phyloP scores from a whole-genome alignment of 768 basidiomycete species.

The Fomitopsis pulvina region DNA sequence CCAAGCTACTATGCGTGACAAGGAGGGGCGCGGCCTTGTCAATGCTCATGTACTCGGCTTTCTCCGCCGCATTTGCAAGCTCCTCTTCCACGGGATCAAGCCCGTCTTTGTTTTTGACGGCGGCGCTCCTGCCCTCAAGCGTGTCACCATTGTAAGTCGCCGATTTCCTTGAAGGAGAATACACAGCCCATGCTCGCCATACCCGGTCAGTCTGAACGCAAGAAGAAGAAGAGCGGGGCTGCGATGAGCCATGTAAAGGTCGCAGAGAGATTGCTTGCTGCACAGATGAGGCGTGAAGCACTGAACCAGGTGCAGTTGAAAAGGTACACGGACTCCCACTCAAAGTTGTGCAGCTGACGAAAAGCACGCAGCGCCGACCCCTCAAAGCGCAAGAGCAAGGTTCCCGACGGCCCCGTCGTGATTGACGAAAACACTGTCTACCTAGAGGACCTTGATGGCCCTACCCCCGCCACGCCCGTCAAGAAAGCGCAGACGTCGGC shows the following conservation, averaged over 20 bases:
- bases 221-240: slow-evolving; percentile 87
- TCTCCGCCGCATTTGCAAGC: slow-evolving; percentile 84
- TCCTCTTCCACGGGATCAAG: slow-evolving; percentile 95
- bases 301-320: slow-evolving; percentile 50
- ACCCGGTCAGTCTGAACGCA: slow-evolving; percentile 67
- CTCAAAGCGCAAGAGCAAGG: slow-evolving; percentile 41
- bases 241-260: slow-evolving; percentile 78
- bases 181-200: background rate
- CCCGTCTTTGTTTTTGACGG: slow-evolving; percentile 99
- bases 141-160: slow-evolving; percentile 72
- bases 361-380: slow-evolving; percentile 1
- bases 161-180: background rate
- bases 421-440: slow-evolving; percentile 77
- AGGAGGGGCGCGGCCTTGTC: slow-evolving; percentile 82
- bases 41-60: slow-evolving; percentile 95
- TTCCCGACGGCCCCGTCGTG: slow-evolving; percentile 34
- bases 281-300: slow-evolving; percentile 87
- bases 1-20: slow-evolving; percentile 98
- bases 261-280: slow-evolving; percentile 88
- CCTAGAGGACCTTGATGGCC: slow-evolving; percentile 73
- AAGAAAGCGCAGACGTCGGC: slow-evolving; percentile 20
- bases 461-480: slow-evolving; percentile 46
- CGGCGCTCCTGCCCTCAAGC: slow-evolving; percentile 87
- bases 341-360: background rate
- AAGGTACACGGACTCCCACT: slow-evolving; percentile 29